Evolutionary conservation across 306 rosid species (phyloP).

Genomic region (Lithocarpus polystachyus): DNA sequence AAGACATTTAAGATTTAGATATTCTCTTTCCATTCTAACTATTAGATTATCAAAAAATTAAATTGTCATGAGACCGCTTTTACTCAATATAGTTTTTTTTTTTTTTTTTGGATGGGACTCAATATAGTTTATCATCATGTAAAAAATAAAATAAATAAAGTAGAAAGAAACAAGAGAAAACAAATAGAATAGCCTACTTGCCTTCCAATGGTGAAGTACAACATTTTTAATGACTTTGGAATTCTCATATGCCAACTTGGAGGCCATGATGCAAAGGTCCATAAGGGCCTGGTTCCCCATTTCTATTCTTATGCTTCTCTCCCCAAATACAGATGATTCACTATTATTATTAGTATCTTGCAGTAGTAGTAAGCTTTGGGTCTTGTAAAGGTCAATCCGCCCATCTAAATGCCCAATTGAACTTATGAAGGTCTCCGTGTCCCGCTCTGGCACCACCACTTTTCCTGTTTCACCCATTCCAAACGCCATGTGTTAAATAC

Average conservation of each 20-base stretch:
- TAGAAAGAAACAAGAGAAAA: background rate
- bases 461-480: slow-evolving; percentile 41
- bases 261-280: slow-evolving; percentile 76
- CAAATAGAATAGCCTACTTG: slow-evolving; percentile 18
- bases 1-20: too few species aligned
- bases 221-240: slow-evolving; percentile 36
- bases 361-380: slow-evolving; percentile 5
- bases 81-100: too few species aligned
- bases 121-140: background rate
- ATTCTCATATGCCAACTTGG: slow-evolving; percentile 79
- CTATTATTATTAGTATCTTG: slow-evolving; percentile 11
- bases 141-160: background rate
- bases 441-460: slow-evolving; percentile 57
- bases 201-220: slow-evolving; percentile 65
- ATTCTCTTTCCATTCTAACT: too few species aligned
- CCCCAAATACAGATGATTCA: slow-evolving; percentile 12
- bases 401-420: slow-evolving; percentile 61
- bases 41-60: too few species aligned
- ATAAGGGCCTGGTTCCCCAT: slow-evolving; percentile 44
- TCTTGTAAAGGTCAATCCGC: slow-evolving; percentile 43
- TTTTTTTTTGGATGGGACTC: too few species aligned
- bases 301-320: slow-evolving; percentile 17
- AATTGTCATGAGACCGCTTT: too few species aligned
- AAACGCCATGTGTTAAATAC: background rate
- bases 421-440: slow-evolving; percentile 57